Conservation (phyloP, 2,329 filamentous ascomycete genomes). For the Juglanconis oblonga region DNA sequence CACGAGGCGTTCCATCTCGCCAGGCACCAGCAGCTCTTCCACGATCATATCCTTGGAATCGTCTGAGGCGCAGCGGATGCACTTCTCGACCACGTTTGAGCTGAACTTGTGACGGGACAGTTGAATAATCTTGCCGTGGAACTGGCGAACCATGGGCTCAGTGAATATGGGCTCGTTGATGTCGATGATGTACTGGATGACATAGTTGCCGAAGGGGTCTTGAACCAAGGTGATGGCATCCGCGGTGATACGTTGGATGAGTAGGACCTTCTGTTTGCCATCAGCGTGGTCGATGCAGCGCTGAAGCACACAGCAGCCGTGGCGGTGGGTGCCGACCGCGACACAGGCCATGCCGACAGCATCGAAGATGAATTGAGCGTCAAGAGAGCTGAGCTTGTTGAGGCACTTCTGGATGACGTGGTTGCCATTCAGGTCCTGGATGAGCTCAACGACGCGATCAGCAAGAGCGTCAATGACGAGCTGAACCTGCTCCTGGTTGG, state of each 20-base stretch:
- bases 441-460: conserved; percentile 84
- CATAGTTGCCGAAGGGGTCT: conserved; percentile 97
- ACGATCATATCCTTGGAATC: conserved; percentile 78
- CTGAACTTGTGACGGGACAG: conserved; percentile 97
- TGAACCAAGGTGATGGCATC: conserved; percentile 89
- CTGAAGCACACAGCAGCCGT: conserved; percentile 96
- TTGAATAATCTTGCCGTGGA: conserved; percentile 68
- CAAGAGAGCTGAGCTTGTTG: conserved; percentile 80
- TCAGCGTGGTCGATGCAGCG: conserved; percentile 97
- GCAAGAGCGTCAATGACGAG: conserved; percentile 84
- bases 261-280: conserved; percentile 79
- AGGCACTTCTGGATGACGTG: conserved; percentile 99
- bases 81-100: conserved; percentile 98
- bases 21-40: conserved; percentile 70
- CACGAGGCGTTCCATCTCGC: conserved; percentile 83
- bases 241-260: conserved; percentile 82
- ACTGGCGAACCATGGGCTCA: conserved; percentile 79
- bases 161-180: conserved; percentile 85
- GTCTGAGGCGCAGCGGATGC: conserved; percentile 76
- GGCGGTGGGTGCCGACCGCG: conserved; percentile 90
- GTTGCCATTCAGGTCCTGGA: conserved; percentile 97
- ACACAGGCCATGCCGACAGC: conserved; percentile 86
- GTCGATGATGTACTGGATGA: conserved; percentile 97
- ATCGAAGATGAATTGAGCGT: conserved; percentile 96
- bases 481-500: conserved; percentile 77